Conservation (phyloP, 1,139 yeast genomes). For the Pichia sp. region DNA sequence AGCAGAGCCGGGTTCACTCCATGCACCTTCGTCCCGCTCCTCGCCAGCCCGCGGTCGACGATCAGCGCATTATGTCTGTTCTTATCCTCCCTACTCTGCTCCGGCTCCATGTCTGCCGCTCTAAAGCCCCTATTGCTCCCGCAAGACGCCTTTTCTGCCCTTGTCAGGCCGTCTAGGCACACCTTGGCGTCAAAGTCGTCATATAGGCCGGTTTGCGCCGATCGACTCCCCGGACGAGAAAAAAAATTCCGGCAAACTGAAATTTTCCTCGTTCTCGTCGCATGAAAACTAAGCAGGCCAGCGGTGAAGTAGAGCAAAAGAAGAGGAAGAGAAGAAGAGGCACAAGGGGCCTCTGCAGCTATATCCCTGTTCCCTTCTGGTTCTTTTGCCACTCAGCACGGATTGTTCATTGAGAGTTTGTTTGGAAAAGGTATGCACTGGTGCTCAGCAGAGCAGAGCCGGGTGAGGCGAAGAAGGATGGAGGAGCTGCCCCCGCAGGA, state of each 20-base stretch:
- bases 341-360: neutral
- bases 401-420: neutral
- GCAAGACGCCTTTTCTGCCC: neutral
- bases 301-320: neutral
- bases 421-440: neutral
- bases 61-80: constrained; percentile 15
- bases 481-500: neutral
- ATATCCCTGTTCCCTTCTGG: neutral
- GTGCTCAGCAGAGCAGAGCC: neutral
- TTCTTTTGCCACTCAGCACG: neutral
- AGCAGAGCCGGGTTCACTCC: constrained; percentile 49
- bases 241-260: neutral
- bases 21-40: constrained; percentile 29
- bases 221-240: neutral
- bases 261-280: constrained; percentile 6
- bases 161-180: neutral
- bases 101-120: neutral
- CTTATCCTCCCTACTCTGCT: neutral
- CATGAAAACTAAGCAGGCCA: constrained; percentile 1
- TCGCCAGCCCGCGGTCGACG: constrained; percentile 35
- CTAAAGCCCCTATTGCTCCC: neutral
- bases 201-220: neutral
- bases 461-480: neutral
- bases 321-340: neutral
- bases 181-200: neutral